Evolutionary conservation across 805 yeast species (phyloP).

Genomic region (Saccharomyces jurei): DNA sequence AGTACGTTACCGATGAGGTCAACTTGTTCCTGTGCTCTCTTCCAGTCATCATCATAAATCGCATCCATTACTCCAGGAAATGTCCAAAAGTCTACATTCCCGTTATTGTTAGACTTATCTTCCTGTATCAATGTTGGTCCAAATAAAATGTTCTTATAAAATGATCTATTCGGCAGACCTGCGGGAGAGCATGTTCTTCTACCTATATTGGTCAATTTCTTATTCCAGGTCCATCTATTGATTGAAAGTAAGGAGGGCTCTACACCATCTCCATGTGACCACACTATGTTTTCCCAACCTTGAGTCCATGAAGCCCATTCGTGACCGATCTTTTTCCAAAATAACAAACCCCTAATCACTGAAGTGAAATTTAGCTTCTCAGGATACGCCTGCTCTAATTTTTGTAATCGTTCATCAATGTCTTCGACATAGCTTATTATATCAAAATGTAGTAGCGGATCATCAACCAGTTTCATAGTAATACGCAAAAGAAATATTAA

Average conservation of each 20-base stretch:
- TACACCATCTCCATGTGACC: slow-evolving; percentile 39
- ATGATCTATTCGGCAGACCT: slow-evolving; percentile 45
- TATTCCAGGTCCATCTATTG: slow-evolving; percentile 71
- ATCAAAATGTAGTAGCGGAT: slow-evolving; percentile 67
- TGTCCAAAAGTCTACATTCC: slow-evolving; percentile 32
- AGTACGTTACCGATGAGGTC: slow-evolving; percentile 34
- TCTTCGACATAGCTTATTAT: slow-evolving; percentile 38
- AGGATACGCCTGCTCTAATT: slow-evolving; percentile 30
- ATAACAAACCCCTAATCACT: slow-evolving; percentile 29
- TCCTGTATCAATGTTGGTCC: slow-evolving; percentile 65
- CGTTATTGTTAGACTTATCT: slow-evolving; percentile 36
- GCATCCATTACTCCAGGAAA: slow-evolving; percentile 74
- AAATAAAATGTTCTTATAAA: slow-evolving; percentile 56
- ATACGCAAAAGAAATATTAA: slow-evolving; percentile 46
- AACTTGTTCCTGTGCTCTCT: slow-evolving; percentile 45
- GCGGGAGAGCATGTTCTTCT: slow-evolving; percentile 39
- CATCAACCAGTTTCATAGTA: slow-evolving; percentile 52
- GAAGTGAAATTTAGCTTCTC: slow-evolving; percentile 22
- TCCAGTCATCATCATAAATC: slow-evolving; percentile 42
- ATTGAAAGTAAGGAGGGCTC: slow-evolving; percentile 64
- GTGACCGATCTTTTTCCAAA: slow-evolving; percentile 37
- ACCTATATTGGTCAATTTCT: slow-evolving; percentile 46
- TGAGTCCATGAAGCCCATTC: slow-evolving; percentile 44
- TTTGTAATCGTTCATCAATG: slow-evolving; percentile 38
- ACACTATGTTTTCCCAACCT: slow-evolving; percentile 54